These are phyloP conservation scores for Emmonsiellopsis sp. DNA, from an alignment of 2,329 filamentous ascomycete genomes.

Conservation along the genomic window DNA sequence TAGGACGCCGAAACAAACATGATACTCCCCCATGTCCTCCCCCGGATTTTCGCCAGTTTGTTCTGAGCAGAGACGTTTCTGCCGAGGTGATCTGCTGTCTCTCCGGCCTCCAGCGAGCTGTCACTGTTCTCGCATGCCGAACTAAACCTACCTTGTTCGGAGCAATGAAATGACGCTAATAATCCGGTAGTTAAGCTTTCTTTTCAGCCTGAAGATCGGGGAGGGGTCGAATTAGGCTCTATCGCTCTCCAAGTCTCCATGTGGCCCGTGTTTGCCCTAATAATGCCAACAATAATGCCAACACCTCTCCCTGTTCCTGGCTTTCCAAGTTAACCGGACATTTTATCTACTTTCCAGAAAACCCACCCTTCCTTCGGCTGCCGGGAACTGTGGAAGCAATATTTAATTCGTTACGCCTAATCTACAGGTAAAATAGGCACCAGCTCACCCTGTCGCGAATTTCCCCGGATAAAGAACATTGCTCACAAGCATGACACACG, in stretches of 20 bases:
- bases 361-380: too few species aligned
- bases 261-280: too few species aligned
- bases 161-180: too few species aligned
- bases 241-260: background rate
- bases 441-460: background rate
- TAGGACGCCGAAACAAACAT: too few species aligned
- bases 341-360: too few species aligned
- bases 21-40: too few species aligned
- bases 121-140: background rate
- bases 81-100: too few species aligned
- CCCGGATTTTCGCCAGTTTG: too few species aligned
- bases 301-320: too few species aligned
- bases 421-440: background rate
- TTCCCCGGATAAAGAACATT: background rate
- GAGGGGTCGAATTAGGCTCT: background rate
- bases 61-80: too few species aligned
- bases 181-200: background rate
- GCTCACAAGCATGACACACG: background rate
- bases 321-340: too few species aligned
- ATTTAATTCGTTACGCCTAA: background rate
- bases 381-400: background rate
- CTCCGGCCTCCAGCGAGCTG: background rate
- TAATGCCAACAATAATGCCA: too few species aligned
- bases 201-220: background rate
- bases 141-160: background rate